These are phyloP conservation scores for Byssoonygena ceratinophila DNA, from an alignment of 2,329 filamentous ascomycete species.

Conservation along the genomic window DNA sequence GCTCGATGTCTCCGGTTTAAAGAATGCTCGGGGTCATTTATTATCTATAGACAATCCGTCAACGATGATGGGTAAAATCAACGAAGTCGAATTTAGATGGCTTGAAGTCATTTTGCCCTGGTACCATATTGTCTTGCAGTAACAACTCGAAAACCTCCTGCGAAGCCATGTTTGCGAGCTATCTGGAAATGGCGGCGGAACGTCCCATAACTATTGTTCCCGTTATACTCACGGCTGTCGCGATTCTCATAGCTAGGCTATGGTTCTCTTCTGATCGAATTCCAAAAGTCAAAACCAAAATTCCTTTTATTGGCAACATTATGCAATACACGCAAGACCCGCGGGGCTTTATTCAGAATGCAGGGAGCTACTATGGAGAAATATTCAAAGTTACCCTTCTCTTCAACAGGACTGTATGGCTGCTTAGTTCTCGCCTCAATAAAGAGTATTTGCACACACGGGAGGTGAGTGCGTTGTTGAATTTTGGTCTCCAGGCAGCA, in stretches of 20 bases:
- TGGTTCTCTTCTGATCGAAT: slow-evolving; percentile 9
- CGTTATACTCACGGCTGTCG: not conserved
- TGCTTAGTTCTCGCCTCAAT: slow-evolving; percentile 14
- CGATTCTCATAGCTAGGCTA: slow-evolving; percentile 1
- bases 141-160: not conserved
- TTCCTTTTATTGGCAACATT: slow-evolving; percentile 14
- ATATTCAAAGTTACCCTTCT: slow-evolving; percentile 15
- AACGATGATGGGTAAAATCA: not conserved
- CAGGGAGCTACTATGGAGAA: slow-evolving; percentile 11
- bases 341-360: slow-evolving; percentile 10
- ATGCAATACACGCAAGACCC: slow-evolving; percentile 15
- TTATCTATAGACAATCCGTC: not conserved
- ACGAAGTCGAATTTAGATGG: not conserved
- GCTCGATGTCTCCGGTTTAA: not conserved
- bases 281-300: slow-evolving; percentile 11
- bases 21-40: not conserved
- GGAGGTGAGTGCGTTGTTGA: slow-evolving; percentile 7
- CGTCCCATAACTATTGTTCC: slow-evolving; percentile 9
- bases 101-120: not conserved
- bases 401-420: slow-evolving; percentile 13
- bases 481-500: not conserved
- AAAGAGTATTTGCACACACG: slow-evolving; percentile 14
- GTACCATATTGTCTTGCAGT: not conserved
- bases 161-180: slow-evolving; percentile 8
- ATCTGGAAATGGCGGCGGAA: not conserved